Percentiles rank a stretch among this genome's conserved stretches.
Conservation (phyloP, 768 basidiomycete species). For the Kwoniella dendrophila region DNA sequence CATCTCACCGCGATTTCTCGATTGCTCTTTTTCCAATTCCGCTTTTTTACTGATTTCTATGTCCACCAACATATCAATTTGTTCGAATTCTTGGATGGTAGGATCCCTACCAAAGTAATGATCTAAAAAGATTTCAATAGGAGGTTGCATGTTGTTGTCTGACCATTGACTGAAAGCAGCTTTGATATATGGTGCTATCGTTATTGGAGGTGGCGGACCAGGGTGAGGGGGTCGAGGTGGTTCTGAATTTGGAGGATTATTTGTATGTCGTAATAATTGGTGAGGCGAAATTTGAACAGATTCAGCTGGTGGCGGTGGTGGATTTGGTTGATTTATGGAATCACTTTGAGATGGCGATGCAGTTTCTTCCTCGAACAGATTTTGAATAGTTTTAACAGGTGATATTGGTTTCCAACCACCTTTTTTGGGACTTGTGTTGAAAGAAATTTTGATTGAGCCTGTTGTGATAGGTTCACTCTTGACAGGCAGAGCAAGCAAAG, state of each 20-base stretch:
- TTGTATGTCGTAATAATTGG: conserved; percentile 15
- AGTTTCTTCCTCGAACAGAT: conserved; percentile 27
- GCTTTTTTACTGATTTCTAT: conserved; percentile 12
- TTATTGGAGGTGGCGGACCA: too few relatives aligned
- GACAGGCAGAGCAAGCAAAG: neutral
- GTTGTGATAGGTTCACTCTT: neutral
- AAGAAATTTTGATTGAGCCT: conserved; percentile 18
- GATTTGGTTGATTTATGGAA: conserved; percentile 1
- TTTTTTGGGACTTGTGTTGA: conserved; percentile 19
- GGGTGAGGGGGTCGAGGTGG: too few relatives aligned
- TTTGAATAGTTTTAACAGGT: conserved; percentile 25
- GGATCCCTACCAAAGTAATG: conserved; percentile 44
- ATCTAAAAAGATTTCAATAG: conserved; percentile 34
- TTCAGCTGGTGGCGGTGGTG: neutral
- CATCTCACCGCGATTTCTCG: neutral
- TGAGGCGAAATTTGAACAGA: conserved; percentile 2
- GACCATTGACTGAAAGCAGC: conserved; percentile 44
- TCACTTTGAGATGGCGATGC: neutral
- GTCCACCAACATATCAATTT: conserved; percentile 30
- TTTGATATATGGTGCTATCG: conserved; percentile 45
- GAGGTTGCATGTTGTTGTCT: conserved; percentile 28
- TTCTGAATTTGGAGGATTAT: neutral
- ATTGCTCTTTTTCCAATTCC: too few relatives aligned
- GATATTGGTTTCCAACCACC: conserved; percentile 17
- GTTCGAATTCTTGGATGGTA: conserved; percentile 25